These are phyloP conservation scores for Bathelium albidoporum DNA, from an alignment of 495 filamentous ascomycete species.

Conservation along the genomic window DNA sequence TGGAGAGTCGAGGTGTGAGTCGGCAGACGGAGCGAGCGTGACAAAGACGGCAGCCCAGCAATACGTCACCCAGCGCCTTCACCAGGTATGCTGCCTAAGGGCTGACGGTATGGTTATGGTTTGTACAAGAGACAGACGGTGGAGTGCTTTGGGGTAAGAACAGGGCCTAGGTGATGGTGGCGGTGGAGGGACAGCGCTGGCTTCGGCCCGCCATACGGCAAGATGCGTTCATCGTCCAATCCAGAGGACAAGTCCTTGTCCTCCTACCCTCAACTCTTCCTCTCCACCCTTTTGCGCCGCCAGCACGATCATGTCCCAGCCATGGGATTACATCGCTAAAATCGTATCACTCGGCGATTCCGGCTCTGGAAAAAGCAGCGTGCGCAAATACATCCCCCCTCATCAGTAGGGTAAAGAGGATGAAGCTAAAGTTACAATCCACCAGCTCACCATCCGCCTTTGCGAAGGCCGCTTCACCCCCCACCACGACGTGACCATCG, in stretches of 20 bases:
- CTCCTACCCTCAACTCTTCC: neutral
- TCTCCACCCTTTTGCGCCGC: neutral
- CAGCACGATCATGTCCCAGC: slow-evolving; percentile 33
- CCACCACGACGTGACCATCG: slow-evolving; percentile 93
- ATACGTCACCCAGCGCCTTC: neutral
- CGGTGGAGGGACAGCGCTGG: neutral
- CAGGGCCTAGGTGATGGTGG: neutral
- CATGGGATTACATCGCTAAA: slow-evolving; percentile 98
- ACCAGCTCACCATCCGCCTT: slow-evolving; percentile 78
- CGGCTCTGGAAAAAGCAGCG: slow-evolving; percentile 80
- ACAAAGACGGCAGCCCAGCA: neutral
- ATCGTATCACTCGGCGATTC: slow-evolving; percentile 95
- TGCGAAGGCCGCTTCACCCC: slow-evolving; percentile 93
- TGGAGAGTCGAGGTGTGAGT: slow-evolving; percentile 4
- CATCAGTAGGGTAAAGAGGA: no score
- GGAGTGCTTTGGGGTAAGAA: neutral
- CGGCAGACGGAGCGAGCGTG: neutral
- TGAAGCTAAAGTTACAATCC: slow-evolving; percentile 18
- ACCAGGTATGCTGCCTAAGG: neutral
- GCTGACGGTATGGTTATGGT: neutral
- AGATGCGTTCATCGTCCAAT: neutral
- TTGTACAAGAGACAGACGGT: neutral
- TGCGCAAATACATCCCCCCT: slow-evolving; percentile 27
- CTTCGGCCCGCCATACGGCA: neutral
- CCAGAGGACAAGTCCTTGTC: neutral